These are phyloP conservation scores for Taphrina confusa DNA, from an alignment of 1,139 yeast species.

Conservation along the genomic window DNA sequence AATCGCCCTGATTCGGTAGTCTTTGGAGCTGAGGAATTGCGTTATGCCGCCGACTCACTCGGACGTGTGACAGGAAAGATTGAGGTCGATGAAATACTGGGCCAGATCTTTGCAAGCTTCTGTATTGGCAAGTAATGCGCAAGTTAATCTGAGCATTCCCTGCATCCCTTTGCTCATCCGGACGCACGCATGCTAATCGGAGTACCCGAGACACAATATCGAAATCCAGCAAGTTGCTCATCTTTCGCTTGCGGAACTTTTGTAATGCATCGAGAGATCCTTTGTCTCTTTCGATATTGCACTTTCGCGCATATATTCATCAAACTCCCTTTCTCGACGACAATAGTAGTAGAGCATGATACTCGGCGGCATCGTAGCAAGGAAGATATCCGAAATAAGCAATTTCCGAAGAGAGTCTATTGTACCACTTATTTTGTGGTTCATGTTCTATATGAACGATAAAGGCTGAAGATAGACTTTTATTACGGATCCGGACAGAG, in stretches of 20 bases:
- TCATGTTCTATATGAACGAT: no score
- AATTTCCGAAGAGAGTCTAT: conserved; percentile 6
- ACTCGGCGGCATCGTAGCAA: conserved; percentile 21
- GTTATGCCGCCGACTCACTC: conserved; percentile 77
- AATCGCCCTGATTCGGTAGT: conserved; percentile 52
- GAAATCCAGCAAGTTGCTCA: no score
- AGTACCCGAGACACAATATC: no score
- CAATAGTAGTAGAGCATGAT: conserved; percentile 14
- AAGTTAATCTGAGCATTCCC: no score
- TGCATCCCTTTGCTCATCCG: no score
- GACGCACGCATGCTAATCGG: no score
- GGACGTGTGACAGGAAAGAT: conserved; percentile 90
- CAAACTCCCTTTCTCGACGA: conserved; percentile 9
- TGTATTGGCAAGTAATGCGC: conserved; percentile 78
- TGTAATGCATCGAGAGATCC: no score
- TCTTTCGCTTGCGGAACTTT: no score
- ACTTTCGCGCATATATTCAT: neutral
- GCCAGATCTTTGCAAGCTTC: conserved; percentile 85
- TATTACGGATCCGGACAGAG: no score
- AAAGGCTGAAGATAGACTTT: no score
- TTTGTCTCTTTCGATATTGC: no score
- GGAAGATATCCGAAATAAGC: conserved; percentile 8
- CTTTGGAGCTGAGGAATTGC: conserved; percentile 74
- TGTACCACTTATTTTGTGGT: neutral
- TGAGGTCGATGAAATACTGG: conserved; percentile 87